These are phyloP conservation scores for Elasticomyces elasticus DNA, from an alignment of 495 filamentous ascomycete species.

Conservation along the genomic window DNA sequence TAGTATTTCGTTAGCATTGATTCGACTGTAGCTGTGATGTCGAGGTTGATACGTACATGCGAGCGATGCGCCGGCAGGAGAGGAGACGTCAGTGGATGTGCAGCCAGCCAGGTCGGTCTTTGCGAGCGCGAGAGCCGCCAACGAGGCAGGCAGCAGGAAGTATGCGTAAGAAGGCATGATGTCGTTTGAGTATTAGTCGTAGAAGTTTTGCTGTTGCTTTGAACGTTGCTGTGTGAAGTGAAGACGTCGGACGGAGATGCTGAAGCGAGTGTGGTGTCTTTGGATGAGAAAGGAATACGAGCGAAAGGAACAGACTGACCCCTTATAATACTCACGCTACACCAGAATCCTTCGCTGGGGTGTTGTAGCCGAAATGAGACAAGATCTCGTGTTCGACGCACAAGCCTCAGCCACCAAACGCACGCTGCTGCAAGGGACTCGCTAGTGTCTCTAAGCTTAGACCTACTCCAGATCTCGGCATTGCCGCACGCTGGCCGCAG, in stretches of 20 bases:
- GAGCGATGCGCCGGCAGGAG: constrained; percentile 36
- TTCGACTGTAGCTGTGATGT: not conserved
- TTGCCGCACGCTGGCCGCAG: no score
- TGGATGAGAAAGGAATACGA: not conserved
- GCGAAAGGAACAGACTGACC: not conserved
- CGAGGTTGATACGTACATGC: constrained; percentile 25
- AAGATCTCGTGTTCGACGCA: no score
- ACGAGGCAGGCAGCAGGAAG: constrained; percentile 14
- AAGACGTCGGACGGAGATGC: not conserved
- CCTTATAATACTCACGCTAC: no score
- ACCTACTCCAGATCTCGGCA: no score
- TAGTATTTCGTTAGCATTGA: not conserved
- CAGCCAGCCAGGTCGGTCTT: constrained; percentile 42
- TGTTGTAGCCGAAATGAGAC: no score
- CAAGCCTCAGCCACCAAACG: no score
- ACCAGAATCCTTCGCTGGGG: no score
- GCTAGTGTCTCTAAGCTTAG: no score
- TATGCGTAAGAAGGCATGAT: constrained; percentile 6
- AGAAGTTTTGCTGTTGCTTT: not conserved
- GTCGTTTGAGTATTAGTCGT: not conserved
- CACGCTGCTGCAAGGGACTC: no score
- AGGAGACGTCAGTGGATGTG: constrained; percentile 28
- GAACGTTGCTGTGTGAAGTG: not conserved
- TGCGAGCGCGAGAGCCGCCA: constrained; percentile 31
- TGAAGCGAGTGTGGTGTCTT: not conserved